Percentiles rank a stretch among this genome's conserved stretches.
Conservation (phyloP, 2,329 filamentous ascomycete genomes). For the Alternaria novae-zelandiae region DNA sequence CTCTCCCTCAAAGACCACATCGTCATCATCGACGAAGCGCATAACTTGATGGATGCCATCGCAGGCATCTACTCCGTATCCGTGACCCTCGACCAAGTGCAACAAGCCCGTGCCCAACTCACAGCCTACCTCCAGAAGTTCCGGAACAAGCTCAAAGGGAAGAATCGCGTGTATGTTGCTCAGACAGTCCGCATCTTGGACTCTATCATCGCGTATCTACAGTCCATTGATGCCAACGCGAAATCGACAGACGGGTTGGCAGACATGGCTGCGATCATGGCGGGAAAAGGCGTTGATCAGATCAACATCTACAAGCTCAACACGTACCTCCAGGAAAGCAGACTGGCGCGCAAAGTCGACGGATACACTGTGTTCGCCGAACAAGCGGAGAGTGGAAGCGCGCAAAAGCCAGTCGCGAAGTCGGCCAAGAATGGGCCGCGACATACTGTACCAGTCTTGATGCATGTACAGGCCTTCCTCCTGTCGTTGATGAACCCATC, state of each 20-base stretch:
- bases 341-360: constrained; percentile 92
- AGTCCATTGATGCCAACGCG: constrained; percentile 52
- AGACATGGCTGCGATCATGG: constrained; percentile 73
- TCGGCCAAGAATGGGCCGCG: constrained; percentile 20
- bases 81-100: constrained; percentile 75
- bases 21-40: constrained; percentile 96
- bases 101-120: constrained; percentile 75
- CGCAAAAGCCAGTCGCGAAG: constrained; percentile 14
- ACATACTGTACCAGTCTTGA: constrained; percentile 61
- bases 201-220: constrained; percentile 74
- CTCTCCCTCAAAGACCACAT: constrained; percentile 87
- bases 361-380: constrained; percentile 75
- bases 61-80: constrained; percentile 83
- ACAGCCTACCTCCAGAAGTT: constrained; percentile 86
- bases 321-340: constrained; percentile 87
- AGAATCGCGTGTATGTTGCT: constrained; percentile 89
- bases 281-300: constrained; percentile 87
- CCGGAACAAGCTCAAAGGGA: constrained; percentile 84
- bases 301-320: constrained; percentile 92
- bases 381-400: constrained; percentile 48
- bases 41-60: constrained; percentile 97
- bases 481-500: constrained; percentile 86
- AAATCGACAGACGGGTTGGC: constrained; percentile 69
- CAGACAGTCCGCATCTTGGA: constrained; percentile 85
- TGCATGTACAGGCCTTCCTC: constrained; percentile 73